phyloP scores from a whole-genome alignment of 2,329 filamentous ascomycete species.

The Niveomyces coronatus region DNA sequence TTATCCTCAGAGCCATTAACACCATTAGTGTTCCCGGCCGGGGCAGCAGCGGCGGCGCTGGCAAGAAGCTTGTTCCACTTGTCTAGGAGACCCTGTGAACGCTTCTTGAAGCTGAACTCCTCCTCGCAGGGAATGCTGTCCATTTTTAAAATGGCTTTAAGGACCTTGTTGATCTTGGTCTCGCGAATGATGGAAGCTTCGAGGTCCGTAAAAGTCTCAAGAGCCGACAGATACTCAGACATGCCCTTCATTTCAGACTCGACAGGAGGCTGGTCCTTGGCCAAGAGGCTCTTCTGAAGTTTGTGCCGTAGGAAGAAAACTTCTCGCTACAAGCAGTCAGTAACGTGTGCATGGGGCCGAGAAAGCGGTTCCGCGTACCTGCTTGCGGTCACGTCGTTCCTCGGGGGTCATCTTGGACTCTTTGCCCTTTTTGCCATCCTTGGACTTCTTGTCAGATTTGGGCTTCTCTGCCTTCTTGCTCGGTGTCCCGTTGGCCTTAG shows the following conservation, averaged over 20 bases:
- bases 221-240: constrained; percentile 66
- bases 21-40: constrained; percentile 30
- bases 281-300: constrained; percentile 87
- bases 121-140: constrained; percentile 77
- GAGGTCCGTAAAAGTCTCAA: constrained; percentile 70
- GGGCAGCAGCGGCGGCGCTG: constrained; percentile 34
- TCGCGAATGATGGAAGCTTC: constrained; percentile 79
- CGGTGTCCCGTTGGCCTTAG: constrained; percentile 57
- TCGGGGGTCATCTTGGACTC: constrained; percentile 49
- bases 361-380: constrained; percentile 30
- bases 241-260: constrained; percentile 73
- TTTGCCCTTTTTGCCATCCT: constrained; percentile 45
- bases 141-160: constrained; percentile 89
- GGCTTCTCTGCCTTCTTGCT: constrained; percentile 50
- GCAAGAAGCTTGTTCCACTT: constrained; percentile 84
- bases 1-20: constrained; percentile 40
- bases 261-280: constrained; percentile 73
- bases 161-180: constrained; percentile 98
- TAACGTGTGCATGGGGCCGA: background rate
- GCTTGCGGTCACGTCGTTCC: constrained; percentile 48
- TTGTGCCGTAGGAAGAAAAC: constrained; percentile 93
- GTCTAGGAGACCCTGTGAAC: constrained; percentile 68
- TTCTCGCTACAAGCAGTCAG: constrained; percentile 46
- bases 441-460: constrained; percentile 44
- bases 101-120: constrained; percentile 78